Conservation (phyloP, 148 eudicot genomes). For the Rhododendron henanense region DNA sequence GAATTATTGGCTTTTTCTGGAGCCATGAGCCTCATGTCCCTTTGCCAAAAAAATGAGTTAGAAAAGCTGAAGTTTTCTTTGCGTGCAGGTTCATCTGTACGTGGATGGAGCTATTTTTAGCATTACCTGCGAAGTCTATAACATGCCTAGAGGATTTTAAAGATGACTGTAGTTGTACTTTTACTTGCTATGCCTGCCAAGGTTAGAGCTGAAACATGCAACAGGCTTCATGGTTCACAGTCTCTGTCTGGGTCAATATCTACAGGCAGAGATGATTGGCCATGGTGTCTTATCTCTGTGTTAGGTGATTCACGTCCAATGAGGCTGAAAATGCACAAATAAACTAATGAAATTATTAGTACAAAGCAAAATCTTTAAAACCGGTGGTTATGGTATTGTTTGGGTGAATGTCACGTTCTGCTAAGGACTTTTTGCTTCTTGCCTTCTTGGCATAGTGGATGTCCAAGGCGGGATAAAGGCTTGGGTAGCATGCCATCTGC, state of each 20-base stretch:
- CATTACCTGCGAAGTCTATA: background rate
- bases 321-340: background rate
- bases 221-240: constrained; percentile 3
- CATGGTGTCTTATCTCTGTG: background rate
- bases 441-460: background rate
- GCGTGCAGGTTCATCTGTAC: background rate
- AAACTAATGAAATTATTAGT: too few relatives aligned
- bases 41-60: background rate
- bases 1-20: background rate
- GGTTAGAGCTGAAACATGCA: background rate
- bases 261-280: background rate
- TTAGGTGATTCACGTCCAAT: background rate
- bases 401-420: background rate
- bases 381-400: background rate
- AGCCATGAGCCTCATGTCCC: background rate
- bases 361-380: background rate
- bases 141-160: background rate
- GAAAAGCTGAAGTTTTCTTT: background rate
- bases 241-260: background rate
- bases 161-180: background rate
- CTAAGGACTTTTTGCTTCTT: background rate
- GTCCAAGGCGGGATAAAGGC: background rate
- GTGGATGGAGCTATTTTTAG: background rate
- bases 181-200: background rate
- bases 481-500: background rate